Conservation (phyloP, 2,329 filamentous ascomycete genomes). For the Emydomyces testavorans region DNA sequence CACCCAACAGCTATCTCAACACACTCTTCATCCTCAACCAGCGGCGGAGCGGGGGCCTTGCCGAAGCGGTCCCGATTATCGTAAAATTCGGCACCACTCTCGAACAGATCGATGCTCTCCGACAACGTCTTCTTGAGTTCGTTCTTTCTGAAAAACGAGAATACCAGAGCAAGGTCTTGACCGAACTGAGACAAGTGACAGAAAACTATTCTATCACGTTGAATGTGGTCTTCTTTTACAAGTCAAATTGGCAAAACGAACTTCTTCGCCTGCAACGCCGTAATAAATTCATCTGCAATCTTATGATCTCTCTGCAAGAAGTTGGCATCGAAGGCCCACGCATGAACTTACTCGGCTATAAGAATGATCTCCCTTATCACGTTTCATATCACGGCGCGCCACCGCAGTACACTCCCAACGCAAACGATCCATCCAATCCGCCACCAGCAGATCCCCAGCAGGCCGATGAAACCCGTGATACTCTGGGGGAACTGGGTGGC, state of each 20-base stretch:
- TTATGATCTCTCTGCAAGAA: constrained; percentile 76
- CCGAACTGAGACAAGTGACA: constrained; percentile 66
- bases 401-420: constrained; percentile 36
- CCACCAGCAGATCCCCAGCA: constrained; percentile 21
- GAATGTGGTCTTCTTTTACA: constrained; percentile 96
- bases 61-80: constrained; percentile 70
- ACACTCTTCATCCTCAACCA: constrained; percentile 91
- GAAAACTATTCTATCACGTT: constrained; percentile 77
- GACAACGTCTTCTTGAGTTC: constrained; percentile 69
- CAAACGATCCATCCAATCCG: constrained; percentile 30
- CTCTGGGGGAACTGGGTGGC: constrained; percentile 29
- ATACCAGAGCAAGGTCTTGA: constrained; percentile 74
- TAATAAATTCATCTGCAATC: constrained; percentile 85
- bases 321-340: constrained; percentile 76
- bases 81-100: constrained; percentile 82
- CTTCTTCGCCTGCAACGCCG: constrained; percentile 75
- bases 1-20: constrained; percentile 88
- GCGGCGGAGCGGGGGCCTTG: constrained; percentile 74
- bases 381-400: constrained; percentile 42
- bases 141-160: constrained; percentile 78
- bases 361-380: constrained; percentile 56
- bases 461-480: constrained; percentile 25
- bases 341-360: constrained; percentile 58
- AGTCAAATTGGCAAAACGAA: constrained; percentile 93
- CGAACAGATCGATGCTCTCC: constrained; percentile 70